Percentiles rank a stretch among this genome's conserved stretches.
Evolutionary conservation across 257 asterid genomes (phyloP).

Genomic region (Nemophila menziesii): DNA sequence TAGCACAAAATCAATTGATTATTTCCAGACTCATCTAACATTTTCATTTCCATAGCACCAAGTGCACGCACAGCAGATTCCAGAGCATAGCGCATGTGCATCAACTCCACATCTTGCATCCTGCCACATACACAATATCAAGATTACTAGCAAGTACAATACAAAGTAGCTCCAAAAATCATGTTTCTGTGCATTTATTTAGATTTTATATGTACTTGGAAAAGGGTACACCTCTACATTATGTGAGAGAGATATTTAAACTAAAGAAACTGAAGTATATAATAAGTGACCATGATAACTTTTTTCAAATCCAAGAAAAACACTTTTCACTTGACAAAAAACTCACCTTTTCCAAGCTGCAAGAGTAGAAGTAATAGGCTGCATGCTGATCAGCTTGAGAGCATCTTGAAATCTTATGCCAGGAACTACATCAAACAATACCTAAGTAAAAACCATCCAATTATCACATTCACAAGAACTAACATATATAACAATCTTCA

Average conservation of each 20-base stretch:
- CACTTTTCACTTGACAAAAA: conserved; percentile 5
- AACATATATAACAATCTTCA: no score
- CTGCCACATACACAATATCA: conserved; percentile 30
- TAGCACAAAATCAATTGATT: conserved; percentile 30
- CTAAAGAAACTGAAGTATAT: no score
- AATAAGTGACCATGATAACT: not conserved
- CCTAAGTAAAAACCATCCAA: conserved; percentile 39
- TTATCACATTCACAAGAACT: not conserved
- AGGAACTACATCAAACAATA: conserved; percentile 89
- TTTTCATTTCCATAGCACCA: conserved; percentile 67
- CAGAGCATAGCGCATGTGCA: conserved; percentile 97
- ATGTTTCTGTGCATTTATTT: not conserved
- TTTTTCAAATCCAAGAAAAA: conserved; percentile 4
- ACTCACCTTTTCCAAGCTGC: conserved; percentile 93
- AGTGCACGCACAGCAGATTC: conserved; percentile 79
- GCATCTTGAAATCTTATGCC: conserved; percentile 87
- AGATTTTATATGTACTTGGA: no score
- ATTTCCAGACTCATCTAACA: conserved; percentile 38
- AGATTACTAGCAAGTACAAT: conserved; percentile 8
- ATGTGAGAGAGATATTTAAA: no score
- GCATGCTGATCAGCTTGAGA: conserved; percentile 87
- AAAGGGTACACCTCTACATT: no score
- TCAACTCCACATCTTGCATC: conserved; percentile 94
- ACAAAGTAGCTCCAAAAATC: not conserved
- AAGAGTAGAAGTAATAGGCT: conserved; percentile 82